Conservation (phyloP, 106 monocot species). For the Cymbidium sinense region DNA sequence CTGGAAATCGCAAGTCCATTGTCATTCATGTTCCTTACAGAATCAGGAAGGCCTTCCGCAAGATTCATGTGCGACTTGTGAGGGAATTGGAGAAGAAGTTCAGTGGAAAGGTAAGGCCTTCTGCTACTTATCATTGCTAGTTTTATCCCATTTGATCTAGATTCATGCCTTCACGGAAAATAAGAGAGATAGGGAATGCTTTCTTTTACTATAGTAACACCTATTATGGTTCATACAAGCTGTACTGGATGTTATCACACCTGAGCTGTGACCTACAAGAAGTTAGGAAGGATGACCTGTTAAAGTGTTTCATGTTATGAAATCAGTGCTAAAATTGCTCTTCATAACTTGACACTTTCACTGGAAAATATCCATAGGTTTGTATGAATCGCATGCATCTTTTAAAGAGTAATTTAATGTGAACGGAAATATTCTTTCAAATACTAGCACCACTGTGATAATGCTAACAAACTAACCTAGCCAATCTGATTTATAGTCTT, state of each 20-base stretch:
- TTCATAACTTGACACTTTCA: background rate
- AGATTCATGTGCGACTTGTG: constrained; percentile 89
- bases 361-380: background rate
- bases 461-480: no score
- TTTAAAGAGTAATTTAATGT: no score
- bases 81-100: constrained; percentile 98
- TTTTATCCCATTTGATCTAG: background rate
- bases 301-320: background rate
- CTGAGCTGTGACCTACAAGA: no score
- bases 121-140: background rate
- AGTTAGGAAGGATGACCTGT: no score
- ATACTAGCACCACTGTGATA: background rate
- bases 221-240: background rate
- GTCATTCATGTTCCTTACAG: constrained; percentile 84
- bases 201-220: background rate
- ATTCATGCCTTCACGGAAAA: background rate
- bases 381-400: background rate
- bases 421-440: background rate
- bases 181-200: background rate
- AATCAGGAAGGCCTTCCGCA: constrained; percentile 69
- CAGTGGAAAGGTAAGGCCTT: constrained; percentile 67
- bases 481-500: no score
- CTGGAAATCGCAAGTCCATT: constrained; percentile 67
- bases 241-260: background rate
- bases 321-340: background rate